phyloP scores from a whole-genome alignment of 1,284 basidiomycete genomes.

The Leccinum solheimii region DNA sequence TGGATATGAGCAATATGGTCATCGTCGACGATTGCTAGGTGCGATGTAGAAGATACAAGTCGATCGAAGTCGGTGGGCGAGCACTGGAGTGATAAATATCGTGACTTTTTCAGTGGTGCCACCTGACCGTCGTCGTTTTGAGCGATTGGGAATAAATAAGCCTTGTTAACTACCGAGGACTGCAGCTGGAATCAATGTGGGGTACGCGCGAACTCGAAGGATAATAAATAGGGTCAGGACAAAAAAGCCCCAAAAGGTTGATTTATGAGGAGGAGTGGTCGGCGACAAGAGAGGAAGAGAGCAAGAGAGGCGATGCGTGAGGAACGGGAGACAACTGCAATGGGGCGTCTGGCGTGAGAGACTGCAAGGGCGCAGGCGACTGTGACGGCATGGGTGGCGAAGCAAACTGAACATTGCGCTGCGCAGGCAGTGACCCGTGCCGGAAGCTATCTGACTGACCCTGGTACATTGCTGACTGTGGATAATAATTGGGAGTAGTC shows the following conservation, averaged over 20 bases:
- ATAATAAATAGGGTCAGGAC: conserved; percentile 34
- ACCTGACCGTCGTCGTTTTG: conserved; percentile 31
- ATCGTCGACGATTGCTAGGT: conserved; percentile 28
- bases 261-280: conserved; percentile 24
- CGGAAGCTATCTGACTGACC: conserved; percentile 30
- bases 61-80: conserved; percentile 15
- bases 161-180: conserved; percentile 21
- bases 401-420: conserved; percentile 32
- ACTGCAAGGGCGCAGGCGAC: conserved; percentile 26
- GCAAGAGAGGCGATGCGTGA: conserved; percentile 30
- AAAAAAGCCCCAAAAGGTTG: not conserved
- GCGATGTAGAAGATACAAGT: conserved; percentile 35
- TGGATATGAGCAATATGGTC: conserved; percentile 34
- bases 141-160: conserved; percentile 32
- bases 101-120: conserved; percentile 18
- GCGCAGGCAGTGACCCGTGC: conserved; percentile 30
- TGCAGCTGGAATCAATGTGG: conserved; percentile 6
- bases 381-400: conserved; percentile 35
- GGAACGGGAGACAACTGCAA: conserved; percentile 29
- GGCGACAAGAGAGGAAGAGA: conserved; percentile 24
- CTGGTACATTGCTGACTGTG: conserved; percentile 32
- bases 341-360: conserved; percentile 27
- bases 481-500: conserved; percentile 32
- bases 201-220: conserved; percentile 26
- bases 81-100: conserved; percentile 34